Evolutionary conservation across 2,329 filamentous ascomycete genomes (phyloP), one percentile per base, ranked within the genome.

Genomic region (Ampelomyces quisqualis): DNA sequence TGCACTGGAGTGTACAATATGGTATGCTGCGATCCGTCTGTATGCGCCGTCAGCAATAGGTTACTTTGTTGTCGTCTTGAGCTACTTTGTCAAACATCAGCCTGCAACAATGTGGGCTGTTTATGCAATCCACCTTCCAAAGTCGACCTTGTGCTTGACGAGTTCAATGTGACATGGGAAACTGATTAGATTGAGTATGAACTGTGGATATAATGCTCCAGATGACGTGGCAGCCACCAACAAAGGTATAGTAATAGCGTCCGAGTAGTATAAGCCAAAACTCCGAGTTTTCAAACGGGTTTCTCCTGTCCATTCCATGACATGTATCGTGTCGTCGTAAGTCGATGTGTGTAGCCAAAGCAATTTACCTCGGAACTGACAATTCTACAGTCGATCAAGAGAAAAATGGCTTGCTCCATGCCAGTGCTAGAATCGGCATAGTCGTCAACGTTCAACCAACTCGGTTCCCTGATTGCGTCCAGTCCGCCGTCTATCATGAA

Each of bases 171-270:
- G 34, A 38, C 40, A 31, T 37, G 39, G 38, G 9, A 24, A 38
- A 26, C 34, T 21, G 17, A 42, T 36, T 43, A 43, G 22, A 47
- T 43, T 43, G 39, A 38, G 34, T 47, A 49, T 39, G 20, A 31
- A 35, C 39, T 38, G 40, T 47, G 29, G 49, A 55, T 55, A 52
- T 53, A 51, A 45, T 49, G 47, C 49, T 52, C 48, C 47, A 45
- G 43, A 51, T 41, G 51, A 49, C 40, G 45, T 44, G 45, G 39
- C 40, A 41, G 34, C 45, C 22, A 45, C 38, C 39, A 40, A 38
- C n/a, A 40, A 21, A 43, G 45, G 47, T 51, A 53, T 49, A 51
- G 36, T 49, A 42, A 47, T 43, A 45, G 40, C 38, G 45, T 34
- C 28, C 31, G 27, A 44, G 35, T 45, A 47, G 28, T n/a, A n/a